Percentiles rank a stretch among this genome's conserved stretches.
These are phyloP conservation scores for Hemisphaericaspora nanyangensis DNA, from an alignment of 805 yeast genomes.

Conservation along the genomic window DNA sequence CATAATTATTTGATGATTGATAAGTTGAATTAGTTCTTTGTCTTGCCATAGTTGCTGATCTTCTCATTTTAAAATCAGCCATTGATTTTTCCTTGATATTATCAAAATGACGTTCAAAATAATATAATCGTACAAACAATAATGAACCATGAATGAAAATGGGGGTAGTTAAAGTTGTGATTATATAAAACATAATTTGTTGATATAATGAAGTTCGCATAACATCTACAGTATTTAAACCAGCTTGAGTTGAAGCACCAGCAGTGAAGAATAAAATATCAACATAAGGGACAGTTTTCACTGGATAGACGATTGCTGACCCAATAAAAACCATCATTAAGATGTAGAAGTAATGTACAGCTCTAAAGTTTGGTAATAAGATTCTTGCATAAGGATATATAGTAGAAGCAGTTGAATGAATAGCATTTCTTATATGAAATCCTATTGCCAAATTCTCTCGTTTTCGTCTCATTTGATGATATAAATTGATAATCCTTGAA, in stretches of 20 bases:
- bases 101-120: conserved; percentile 87
- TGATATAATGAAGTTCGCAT: conserved; percentile 69
- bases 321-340: conserved; percentile 54
- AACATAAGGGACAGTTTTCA: conserved; percentile 60
- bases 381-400: conserved; percentile 40
- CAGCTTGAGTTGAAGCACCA: conserved; percentile 88
- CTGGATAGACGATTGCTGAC: conserved; percentile 76
- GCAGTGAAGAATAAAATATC: conserved; percentile 76
- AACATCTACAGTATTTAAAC: conserved; percentile 74
- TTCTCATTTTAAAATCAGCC: conserved; percentile 73
- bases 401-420: conserved; percentile 31
- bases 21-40: conserved; percentile 17
- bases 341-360: conserved; percentile 74
- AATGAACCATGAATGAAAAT: conserved; percentile 80
- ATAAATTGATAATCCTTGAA: too few relatives aligned
- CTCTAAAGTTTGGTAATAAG: conserved; percentile 51
- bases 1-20: conserved; percentile 23
- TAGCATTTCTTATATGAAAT: conserved; percentile 21
- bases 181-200: conserved; percentile 66
- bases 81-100: conserved; percentile 77
- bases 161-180: conserved; percentile 74
- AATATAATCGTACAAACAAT: conserved; percentile 73
- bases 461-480: neutral
- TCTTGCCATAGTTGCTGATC: conserved; percentile 66
- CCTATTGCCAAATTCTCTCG: conserved; percentile 9